A percentile compares a stretch with the other conserved stretches of the same genome.
These are phyloP conservation scores for Plasmodium inui DNA, from an alignment of 169 alveolate species.

Conservation along the genomic window DNA sequence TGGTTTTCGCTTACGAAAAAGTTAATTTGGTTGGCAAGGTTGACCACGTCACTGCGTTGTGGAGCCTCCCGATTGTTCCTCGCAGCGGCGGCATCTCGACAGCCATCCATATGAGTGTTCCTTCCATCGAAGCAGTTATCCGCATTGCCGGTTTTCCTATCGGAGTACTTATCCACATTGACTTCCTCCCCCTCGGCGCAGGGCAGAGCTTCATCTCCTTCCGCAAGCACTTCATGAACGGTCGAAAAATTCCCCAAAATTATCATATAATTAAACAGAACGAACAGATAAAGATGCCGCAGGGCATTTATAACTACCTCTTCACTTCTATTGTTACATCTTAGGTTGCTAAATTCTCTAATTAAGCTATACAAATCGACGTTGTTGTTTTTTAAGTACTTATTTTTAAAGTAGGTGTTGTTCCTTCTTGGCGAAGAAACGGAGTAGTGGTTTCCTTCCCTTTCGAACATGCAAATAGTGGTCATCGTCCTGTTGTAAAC, in stretches of 20 bases:
- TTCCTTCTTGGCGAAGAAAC: neutral
- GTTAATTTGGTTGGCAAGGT: neutral
- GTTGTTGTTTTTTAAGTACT: constrained; percentile 12
- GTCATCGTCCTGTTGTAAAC: constrained; percentile 30
- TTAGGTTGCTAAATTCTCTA: constrained; percentile 2
- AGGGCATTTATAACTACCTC: constrained; percentile 19
- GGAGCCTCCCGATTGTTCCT: neutral
- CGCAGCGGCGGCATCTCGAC: neutral
- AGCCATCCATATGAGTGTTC: neutral
- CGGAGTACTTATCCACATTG: neutral
- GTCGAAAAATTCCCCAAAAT: neutral
- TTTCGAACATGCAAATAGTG: constrained; percentile 1
- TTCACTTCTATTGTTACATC: constrained; percentile 3
- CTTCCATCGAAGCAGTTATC: neutral
- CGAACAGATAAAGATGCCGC: constrained; percentile 27
- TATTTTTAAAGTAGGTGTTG: neutral
- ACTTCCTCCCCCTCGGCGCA: neutral
- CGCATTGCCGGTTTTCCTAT: neutral
- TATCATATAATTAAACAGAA: constrained; percentile 33
- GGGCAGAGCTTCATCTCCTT: neutral
- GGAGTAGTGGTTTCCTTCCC: constrained; percentile 8
- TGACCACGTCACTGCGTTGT: neutral
- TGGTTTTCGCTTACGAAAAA: constrained; percentile 5
- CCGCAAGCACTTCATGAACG: neutral
- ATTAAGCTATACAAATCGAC: constrained; percentile 28